Percentiles rank a stretch among this genome's conserved stretches.
Conservation (phyloP, 169 alveolate species). For the Amoebophrya sp. region DNA sequence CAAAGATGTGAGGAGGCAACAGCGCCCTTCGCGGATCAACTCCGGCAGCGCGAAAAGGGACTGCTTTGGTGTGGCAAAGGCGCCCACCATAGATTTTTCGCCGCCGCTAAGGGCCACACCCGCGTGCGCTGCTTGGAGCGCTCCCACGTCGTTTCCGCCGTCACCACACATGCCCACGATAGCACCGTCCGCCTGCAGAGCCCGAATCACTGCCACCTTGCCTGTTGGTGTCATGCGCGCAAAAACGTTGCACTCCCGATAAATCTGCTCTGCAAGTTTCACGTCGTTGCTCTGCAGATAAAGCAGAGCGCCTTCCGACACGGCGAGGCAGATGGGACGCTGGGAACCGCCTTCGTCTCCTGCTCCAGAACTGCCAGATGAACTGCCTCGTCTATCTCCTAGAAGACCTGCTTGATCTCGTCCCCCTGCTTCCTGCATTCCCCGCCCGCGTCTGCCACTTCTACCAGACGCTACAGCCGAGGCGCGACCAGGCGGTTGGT, state of each 20-base stretch:
- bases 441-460: background rate
- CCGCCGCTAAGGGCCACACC: slow-evolving; percentile 57
- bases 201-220: slow-evolving; percentile 30
- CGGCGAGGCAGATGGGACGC: background rate
- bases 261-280: background rate
- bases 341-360: background rate
- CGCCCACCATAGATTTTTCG: background rate
- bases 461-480: too few relatives aligned
- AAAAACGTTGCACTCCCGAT: slow-evolving; percentile 33
- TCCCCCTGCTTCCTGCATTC: background rate
- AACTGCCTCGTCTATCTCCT: background rate
- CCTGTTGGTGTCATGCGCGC: slow-evolving; percentile 47
- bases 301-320: background rate
- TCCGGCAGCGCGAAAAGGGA: background rate
- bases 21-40: background rate
- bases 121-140: slow-evolving; percentile 52
- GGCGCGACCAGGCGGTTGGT: too few relatives aligned
- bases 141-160: slow-evolving; percentile 53
- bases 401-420: background rate
- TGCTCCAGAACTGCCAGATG: background rate
- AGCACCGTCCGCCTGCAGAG: slow-evolving; percentile 34
- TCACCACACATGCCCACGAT: slow-evolving; percentile 62
- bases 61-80: background rate
- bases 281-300: background rate
- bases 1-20: background rate